Evolutionary conservation across 257 asterid genomes (phyloP), one percentile per base, ranked within the genome.

Genomic region (Solanum appendiculatum): DNA sequence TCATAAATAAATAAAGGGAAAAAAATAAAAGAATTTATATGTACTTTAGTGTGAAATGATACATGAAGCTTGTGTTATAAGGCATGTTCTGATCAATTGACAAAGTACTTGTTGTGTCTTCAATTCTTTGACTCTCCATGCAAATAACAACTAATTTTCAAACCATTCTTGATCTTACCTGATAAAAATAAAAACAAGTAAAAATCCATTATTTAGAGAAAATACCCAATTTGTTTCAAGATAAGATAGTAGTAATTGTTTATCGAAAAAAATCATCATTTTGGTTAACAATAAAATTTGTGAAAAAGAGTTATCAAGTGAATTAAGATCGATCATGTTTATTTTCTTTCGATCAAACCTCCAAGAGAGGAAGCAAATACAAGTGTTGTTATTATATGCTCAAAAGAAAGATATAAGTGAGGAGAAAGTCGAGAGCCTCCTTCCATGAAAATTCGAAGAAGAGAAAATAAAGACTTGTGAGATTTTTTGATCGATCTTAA

Each of bases 101-200:
- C 68, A 91, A 92, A 84, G 92, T 88, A 69, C 25, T 60, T 40
- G 77, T 29, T 73, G 92, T 73, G 82, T 91, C 95, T 89, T 95
- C 97, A 44, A 93, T 77, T 88, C 95, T 72, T 82, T 92, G 97
- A 87, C 93, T 92, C 88, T 92, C 98, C 99, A 97, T 97, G 99
- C 98, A 93, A 91, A 80, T 9, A 81, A 33, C 31, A 16, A 77
- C 36, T 68, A 46, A 86, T 20, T 56, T 68, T 93, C 91, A 93
- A 85, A 90, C 91, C 94, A 93, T 92, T 86, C 86, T 87, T 88
- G 54, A 48, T 82, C 7, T 56, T 6, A 33, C 86, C 86, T 82
- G 31, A 36, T 3, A 1, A 15, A 83, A 75, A 23, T 29, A 2
- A 7, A 42, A 6, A 6, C 0, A 7, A 69, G 68, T 29, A 63